Conservation (phyloP, 257 asterid species). For the Vinca minor region DNA sequence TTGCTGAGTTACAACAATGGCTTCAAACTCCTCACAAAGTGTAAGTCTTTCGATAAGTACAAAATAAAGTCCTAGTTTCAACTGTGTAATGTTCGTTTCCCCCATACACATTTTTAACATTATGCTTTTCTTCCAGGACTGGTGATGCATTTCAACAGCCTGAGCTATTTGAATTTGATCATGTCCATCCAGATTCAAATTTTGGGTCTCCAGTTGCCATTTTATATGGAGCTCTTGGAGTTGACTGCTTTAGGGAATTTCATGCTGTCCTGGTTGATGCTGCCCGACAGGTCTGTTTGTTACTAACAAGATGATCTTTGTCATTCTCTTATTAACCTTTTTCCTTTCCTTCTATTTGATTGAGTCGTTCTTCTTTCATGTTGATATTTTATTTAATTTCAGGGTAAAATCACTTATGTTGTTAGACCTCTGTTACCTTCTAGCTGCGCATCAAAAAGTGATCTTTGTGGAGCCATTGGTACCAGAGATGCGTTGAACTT, state of each 20-base stretch:
- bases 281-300: slow-evolving; percentile 50
- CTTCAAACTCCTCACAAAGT: slow-evolving; percentile 39
- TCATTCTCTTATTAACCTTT: neutral
- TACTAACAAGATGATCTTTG: slow-evolving; percentile 5
- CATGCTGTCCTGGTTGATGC: slow-evolving; percentile 62
- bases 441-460: slow-evolving; percentile 71
- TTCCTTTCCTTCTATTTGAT: neutral
- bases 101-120: slow-evolving; percentile 12
- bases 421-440: slow-evolving; percentile 86
- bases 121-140: slow-evolving; percentile 35
- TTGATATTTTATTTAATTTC: slow-evolving; percentile 15
- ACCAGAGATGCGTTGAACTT: slow-evolving; percentile 68
- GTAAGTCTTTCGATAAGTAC: slow-evolving; percentile 40
- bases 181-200: slow-evolving; percentile 75
- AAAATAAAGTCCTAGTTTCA: neutral
- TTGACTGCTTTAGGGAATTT: slow-evolving; percentile 77
- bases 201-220: slow-evolving; percentile 58
- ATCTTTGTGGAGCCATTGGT: slow-evolving; percentile 77
- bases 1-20: slow-evolving; percentile 60
- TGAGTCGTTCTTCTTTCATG: neutral
- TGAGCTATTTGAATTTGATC: slow-evolving; percentile 90
- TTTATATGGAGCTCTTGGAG: slow-evolving; percentile 91
- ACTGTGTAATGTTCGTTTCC: slow-evolving; percentile 11
- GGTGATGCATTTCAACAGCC: slow-evolving; percentile 73
- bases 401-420: slow-evolving; percentile 77